Evolutionary conservation across 352 stramenopile genomes (phyloP).

Genomic region (Pythium guiyangense): DNA sequence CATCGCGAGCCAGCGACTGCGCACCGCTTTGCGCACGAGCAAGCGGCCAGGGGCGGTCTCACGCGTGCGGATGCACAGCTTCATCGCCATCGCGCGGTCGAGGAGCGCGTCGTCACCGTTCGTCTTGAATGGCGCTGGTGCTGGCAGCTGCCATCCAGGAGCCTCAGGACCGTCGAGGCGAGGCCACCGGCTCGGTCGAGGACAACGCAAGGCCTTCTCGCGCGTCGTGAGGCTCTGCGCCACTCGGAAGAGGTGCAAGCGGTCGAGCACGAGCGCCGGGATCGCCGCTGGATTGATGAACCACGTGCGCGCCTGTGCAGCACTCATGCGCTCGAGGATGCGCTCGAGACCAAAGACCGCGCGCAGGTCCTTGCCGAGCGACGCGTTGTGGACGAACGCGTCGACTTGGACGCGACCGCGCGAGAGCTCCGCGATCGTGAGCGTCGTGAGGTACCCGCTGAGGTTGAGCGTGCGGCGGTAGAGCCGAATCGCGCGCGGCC

Average conservation of each 20-base stretch:
- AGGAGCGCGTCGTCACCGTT: neutral
- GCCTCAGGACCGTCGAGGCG: no score
- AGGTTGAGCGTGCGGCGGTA: constrained; percentile 47
- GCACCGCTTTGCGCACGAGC: constrained; percentile 29
- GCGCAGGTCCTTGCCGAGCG: constrained; percentile 12
- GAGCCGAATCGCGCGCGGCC: constrained; percentile 40
- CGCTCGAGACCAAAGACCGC: constrained; percentile 44
- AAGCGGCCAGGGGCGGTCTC: constrained; percentile 22
- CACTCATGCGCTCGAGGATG: constrained; percentile 46
- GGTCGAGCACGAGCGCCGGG: constrained; percentile 48
- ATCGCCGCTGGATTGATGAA: constrained; percentile 30
- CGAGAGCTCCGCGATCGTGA: constrained; percentile 62
- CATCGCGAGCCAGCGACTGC: constrained; percentile 17
- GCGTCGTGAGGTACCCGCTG: constrained; percentile 33
- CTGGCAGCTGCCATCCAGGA: no score
- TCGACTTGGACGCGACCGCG: constrained; percentile 60
- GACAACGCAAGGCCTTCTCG: neutral
- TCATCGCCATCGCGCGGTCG: constrained; percentile 10
- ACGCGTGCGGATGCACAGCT: constrained; percentile 21
- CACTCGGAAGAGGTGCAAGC: constrained; percentile 45
- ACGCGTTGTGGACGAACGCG: constrained; percentile 36
- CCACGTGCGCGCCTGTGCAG: constrained; percentile 20
- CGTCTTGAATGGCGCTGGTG: no score
- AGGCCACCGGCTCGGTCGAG: no score
- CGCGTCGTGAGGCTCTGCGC: constrained; percentile 12